Base-by-base conservation (phyloP, 2,329 filamentous ascomycete species). In the Colletotrichum gloeosporioides region DNA sequence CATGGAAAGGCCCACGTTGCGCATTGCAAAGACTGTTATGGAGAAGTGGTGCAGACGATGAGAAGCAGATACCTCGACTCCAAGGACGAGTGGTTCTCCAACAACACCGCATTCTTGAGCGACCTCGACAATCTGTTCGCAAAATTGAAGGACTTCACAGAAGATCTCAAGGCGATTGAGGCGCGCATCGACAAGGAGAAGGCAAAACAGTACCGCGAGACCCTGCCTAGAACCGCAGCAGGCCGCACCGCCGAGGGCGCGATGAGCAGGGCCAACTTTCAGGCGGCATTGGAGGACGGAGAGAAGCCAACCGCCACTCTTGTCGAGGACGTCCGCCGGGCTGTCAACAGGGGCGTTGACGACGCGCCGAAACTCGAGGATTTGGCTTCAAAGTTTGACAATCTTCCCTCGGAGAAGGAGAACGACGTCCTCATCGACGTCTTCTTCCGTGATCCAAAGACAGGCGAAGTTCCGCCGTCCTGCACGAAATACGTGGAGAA, bases 41-140 rank as follows among this genome's bases (percentile, higher is more conserved):
- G 82, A 25, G 85, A 87, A 70, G 81, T 90, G 6, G 79, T 92
- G 57, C 86, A 89, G 39, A 84, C 85, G 39, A 84, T 92, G 80
- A 81, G 85, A 71, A 81, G 83, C 68, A 84, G 85, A 55, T 89
- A 87, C 76, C 79, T 85, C 18, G 81, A 83, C 55, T 75, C 75
- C 31, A 71, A 75, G 61, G 80, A 83, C 25, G 88, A 90, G 80
- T 92, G 90, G 90, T 91, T 91, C 80, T 84, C 87, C 4, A 85
- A 86, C 62, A 84, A 89, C 36, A 84, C 84, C 34, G 83, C 83
- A 9, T 91, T 92, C 75, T 82, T 91, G 27, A 83, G 86, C 69
- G 88, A 89, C 71, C 84, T 92, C 13, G 88, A 89, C 76, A 81
- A 82, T 62, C 80, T 90, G 62, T 88, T 92, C 77, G 81, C 87